These are phyloP conservation scores for Galerina sulciceps DNA, from an alignment of 768 basidiomycete genomes.

Conservation along the genomic window DNA sequence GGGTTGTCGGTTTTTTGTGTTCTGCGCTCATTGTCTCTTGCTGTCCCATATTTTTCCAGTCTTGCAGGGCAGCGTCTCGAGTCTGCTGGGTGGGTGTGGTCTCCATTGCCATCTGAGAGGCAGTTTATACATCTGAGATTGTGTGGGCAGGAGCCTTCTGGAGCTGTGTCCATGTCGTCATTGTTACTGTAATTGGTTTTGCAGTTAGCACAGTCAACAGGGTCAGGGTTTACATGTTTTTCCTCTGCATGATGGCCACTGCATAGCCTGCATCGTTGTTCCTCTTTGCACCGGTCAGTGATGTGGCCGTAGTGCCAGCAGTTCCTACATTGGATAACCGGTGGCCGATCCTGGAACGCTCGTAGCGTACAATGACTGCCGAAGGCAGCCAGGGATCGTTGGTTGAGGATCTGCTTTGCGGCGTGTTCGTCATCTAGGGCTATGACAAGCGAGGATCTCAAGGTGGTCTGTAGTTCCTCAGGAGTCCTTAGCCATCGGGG, in stretches of 20 bases:
- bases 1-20: constrained; percentile 9
- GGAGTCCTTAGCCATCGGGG: constrained; percentile 14
- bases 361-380: constrained; percentile 16
- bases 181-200: no score
- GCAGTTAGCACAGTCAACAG: no score
- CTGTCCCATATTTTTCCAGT: constrained; percentile 13
- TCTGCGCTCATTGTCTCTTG: constrained; percentile 1
- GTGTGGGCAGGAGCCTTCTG: no score
- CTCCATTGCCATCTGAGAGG: background rate
- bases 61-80: constrained; percentile 10
- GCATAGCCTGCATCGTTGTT: constrained; percentile 6
- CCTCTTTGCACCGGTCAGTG: background rate
- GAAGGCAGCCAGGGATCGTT: constrained; percentile 10
- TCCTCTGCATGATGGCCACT: background rate
- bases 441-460: constrained; percentile 12
- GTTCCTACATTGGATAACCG: constrained; percentile 17
- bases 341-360: constrained; percentile 17
- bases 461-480: constrained; percentile 8
- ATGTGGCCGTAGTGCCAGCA: constrained; percentile 17
- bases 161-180: no score
- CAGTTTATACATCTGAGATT: constrained; percentile 10
- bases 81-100: constrained; percentile 9
- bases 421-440: constrained; percentile 10
- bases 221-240: no score
- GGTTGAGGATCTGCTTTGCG: constrained; percentile 4